Conservation (phyloP, 176 grass and related monocot species). For the Puccinellia tenuiflora region DNA sequence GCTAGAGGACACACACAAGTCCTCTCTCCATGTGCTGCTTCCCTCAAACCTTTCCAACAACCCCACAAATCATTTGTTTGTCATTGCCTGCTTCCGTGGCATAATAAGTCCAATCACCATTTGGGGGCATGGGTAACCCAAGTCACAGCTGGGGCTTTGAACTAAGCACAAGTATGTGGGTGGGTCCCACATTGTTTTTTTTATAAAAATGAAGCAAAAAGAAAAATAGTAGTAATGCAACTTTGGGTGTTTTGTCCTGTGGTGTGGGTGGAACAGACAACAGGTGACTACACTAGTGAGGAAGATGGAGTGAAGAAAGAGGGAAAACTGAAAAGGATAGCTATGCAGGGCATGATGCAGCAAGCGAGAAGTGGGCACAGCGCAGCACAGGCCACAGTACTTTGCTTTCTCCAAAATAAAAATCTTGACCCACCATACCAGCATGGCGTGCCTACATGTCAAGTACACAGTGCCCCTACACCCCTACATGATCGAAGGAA, state of each 20-base stretch:
- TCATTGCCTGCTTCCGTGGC: slow-evolving; percentile 40
- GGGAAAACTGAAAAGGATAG: not conserved
- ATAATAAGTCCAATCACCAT: slow-evolving; percentile 15
- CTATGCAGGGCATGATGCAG: slow-evolving; percentile 28
- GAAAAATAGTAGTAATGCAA: not conserved
- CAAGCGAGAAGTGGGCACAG: slow-evolving; percentile 24
- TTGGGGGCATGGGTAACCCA: slow-evolving; percentile 14
- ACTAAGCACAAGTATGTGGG: not conserved
- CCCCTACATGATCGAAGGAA: not conserved
- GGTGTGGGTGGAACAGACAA: slow-evolving; percentile 9
- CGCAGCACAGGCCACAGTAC: not conserved
- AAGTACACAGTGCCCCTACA: not conserved
- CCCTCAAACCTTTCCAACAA: not conserved
- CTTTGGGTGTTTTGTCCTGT: slow-evolving; percentile 24
- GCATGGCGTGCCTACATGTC: not conserved
- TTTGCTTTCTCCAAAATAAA: slow-evolving; percentile 13
- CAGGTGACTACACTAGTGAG: not conserved
- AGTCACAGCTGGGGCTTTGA: slow-evolving; percentile 10
- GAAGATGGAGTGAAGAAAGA: not conserved
- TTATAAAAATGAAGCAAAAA: too few relatives aligned
- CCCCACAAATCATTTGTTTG: slow-evolving; percentile 40
- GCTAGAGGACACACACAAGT: slow-evolving; percentile 15
- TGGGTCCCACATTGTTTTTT: not conserved
- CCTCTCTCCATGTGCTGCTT: slow-evolving; percentile 35
- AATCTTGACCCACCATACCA: slow-evolving; percentile 18